Evolutionary conservation across 2,329 filamentous ascomycete genomes (phyloP).

Genomic region (Neoarthrinium moseri): DNA sequence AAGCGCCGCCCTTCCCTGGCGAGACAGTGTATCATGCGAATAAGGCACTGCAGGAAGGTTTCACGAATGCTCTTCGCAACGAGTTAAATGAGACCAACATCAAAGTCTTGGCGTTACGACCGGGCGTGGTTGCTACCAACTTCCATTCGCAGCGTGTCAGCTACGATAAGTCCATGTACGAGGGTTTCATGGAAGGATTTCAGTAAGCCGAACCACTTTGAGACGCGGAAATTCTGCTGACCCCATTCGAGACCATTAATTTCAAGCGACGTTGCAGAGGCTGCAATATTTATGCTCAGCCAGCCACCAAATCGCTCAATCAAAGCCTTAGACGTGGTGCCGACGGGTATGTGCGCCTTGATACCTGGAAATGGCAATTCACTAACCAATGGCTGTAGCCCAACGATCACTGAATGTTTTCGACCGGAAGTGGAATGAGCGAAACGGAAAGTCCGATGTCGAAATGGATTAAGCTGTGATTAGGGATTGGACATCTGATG

Average conservation of each 20-base stretch:
- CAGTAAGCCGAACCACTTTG: no score
- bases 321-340: slow-evolving; percentile 2
- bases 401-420: slow-evolving; percentile 1
- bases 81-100: slow-evolving; percentile 46
- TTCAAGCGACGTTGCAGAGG: not conserved
- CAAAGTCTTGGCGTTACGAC: slow-evolving; percentile 42
- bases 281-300: not conserved
- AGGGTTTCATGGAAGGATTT: slow-evolving; percentile 43
- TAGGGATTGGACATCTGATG: no score
- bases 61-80: slow-evolving; percentile 46
- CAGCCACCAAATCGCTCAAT: not conserved
- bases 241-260: not conserved
- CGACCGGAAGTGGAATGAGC: slow-evolving; percentile 4
- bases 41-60: slow-evolving; percentile 46
- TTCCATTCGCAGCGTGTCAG: slow-evolving; percentile 46
- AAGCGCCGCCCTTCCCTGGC: slow-evolving; percentile 45
- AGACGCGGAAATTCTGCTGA: no score
- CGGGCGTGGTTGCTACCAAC: slow-evolving; percentile 45
- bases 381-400: not conserved
- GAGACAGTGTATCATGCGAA: slow-evolving; percentile 48
- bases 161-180: slow-evolving; percentile 38
- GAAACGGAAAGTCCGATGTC: not conserved
- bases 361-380: not conserved
- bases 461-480: no score
- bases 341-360: not conserved